These are phyloP conservation scores for Drechslera avenae DNA, from an alignment of 2,329 filamentous ascomycete genomes.

Conservation along the genomic window DNA sequence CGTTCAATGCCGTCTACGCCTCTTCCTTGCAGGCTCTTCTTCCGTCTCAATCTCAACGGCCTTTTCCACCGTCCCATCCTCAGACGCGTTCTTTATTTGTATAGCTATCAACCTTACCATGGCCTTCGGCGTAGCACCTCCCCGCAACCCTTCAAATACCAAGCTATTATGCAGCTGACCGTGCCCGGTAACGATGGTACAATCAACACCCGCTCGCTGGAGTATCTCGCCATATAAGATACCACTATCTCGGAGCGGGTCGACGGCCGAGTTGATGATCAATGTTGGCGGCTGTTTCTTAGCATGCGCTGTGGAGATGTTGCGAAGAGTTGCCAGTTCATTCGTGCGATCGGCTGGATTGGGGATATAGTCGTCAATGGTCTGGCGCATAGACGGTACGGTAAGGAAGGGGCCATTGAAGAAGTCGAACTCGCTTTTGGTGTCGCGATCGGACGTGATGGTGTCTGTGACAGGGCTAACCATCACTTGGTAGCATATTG, in stretches of 20 bases:
- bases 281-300: conserved; percentile 11
- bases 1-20: too few species aligned
- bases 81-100: too few species aligned
- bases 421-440: conserved; percentile 6
- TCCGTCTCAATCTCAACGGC: too few species aligned
- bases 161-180: neutral
- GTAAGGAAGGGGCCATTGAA: conserved; percentile 9
- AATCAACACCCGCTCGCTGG: conserved; percentile 5
- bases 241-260: conserved; percentile 1
- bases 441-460: conserved; percentile 2
- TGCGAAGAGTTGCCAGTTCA: conserved; percentile 7
- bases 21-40: too few species aligned
- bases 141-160: too few species aligned
- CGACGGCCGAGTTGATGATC: conserved; percentile 7
- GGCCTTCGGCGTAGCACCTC: too few species aligned
- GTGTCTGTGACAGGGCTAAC: conserved; percentile 1
- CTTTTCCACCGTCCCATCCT: too few species aligned
- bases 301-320: conserved; percentile 5
- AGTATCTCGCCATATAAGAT: conserved; percentile 4
- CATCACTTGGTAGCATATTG: neutral
- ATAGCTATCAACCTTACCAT: too few species aligned
- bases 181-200: neutral
- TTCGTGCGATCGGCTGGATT: neutral
- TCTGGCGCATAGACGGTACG: conserved; percentile 3
- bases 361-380: conserved; percentile 4